These are phyloP conservation scores for Chaetomiaceae sp. DNA, from an alignment of 2,329 filamentous ascomycete genomes.

Conservation along the genomic window DNA sequence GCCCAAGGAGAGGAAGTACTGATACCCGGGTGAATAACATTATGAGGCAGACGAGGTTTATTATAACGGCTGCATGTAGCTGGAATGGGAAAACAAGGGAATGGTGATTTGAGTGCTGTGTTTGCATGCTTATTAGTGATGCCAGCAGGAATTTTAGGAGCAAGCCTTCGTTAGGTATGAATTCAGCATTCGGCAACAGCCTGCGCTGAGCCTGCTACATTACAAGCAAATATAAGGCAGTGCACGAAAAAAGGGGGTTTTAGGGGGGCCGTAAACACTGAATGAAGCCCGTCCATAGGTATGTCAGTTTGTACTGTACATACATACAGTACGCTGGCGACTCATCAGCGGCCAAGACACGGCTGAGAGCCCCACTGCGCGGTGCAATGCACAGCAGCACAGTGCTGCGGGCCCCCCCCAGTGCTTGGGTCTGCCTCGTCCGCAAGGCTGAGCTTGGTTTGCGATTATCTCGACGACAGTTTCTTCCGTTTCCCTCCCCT, in stretches of 20 bases:
- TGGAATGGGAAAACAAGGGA: not conserved
- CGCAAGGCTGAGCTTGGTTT: constrained; percentile 17
- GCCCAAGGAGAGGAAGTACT: constrained; percentile 31
- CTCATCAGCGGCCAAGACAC: not conserved
- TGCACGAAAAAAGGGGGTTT: too few species aligned
- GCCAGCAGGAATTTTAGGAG: too few species aligned
- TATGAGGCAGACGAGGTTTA: not conserved
- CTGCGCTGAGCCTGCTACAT: too few species aligned
- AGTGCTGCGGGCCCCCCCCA: too few species aligned
- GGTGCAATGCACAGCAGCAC: too few species aligned
- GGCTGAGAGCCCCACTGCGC: not conserved
- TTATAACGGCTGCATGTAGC: too few species aligned
- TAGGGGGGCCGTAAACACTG: too few species aligned
- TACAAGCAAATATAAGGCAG: too few species aligned
- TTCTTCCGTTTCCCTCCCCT: not conserved
- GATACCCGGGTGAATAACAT: not conserved
- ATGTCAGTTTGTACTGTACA: not conserved
- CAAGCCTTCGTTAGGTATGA: too few species aligned
- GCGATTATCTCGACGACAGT: not conserved
- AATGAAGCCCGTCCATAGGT: too few species aligned
- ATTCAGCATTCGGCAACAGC: too few species aligned
- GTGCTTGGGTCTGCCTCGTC: constrained; percentile 18
- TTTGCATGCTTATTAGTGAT: not conserved
- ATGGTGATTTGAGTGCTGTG: not conserved
- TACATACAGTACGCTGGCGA: not conserved